Conservation (phyloP, 2,329 filamentous ascomycete genomes). For the Botrytis byssoidea region DNA sequence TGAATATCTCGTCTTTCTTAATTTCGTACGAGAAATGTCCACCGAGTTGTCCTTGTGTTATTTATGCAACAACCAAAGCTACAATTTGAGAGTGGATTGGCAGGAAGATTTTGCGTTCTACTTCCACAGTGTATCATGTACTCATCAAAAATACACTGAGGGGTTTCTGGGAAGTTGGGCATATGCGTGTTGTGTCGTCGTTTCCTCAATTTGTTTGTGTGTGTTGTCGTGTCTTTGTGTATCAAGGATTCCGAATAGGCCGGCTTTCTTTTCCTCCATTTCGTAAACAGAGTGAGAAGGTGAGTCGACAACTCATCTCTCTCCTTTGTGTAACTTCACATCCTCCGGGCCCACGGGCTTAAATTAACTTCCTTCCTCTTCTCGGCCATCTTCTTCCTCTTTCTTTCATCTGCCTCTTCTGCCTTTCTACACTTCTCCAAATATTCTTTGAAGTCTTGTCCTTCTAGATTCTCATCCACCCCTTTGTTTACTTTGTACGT, state of each 20-base stretch:
- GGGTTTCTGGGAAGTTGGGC: background rate
- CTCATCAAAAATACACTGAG: background rate
- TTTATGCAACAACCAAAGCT: background rate
- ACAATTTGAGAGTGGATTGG: background rate
- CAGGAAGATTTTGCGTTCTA: background rate
- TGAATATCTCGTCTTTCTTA: background rate
- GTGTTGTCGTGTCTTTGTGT: background rate
- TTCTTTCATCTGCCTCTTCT: constrained; percentile 18
- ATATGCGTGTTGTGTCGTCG: background rate
- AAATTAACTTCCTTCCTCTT: constrained; percentile 47
- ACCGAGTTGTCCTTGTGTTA: background rate
- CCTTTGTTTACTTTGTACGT: background rate
- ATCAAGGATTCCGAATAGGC: background rate
- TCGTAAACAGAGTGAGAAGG: background rate
- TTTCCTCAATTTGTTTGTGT: background rate
- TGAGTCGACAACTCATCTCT: background rate
- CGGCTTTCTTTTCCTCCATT: background rate
- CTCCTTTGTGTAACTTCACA: constrained; percentile 3
- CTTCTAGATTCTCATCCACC: background rate
- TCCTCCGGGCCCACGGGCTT: constrained; percentile 25
- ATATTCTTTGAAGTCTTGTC: constrained; percentile 16
- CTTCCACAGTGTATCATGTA: background rate
- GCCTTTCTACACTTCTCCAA: constrained; percentile 17
- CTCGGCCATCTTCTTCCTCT: constrained; percentile 40
- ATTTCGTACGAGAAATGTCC: background rate